Base-by-base conservation (phyloP, 768 basidiomycete species). In the Termitomyces sp. region DNA sequence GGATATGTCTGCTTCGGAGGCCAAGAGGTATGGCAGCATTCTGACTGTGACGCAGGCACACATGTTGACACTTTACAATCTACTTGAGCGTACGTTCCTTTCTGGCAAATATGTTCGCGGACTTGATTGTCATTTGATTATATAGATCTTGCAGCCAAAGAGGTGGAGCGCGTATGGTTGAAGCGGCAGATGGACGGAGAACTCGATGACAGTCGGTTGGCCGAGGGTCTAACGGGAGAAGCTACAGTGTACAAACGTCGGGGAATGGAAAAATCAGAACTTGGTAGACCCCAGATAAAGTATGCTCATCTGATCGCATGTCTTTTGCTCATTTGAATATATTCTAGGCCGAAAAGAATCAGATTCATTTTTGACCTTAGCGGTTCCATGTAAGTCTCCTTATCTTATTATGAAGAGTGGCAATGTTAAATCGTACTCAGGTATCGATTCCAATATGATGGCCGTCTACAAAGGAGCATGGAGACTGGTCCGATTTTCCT, bases 391-490 rank as follows among this genome's bases (percentile, higher is more conserved):
- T 82, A 65, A 45, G 64, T 4, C 14, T 47, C 34, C 32, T 51
- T 17, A 32, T 38, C 20, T 32, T 34, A 3, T 40, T 36, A 5
- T 59, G 7, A 25, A 20, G 29, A 48, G 5, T 14, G 52, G 42
- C 11, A 32, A 42, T 55, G 25, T 45, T 25, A 17, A 63, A n/a
- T 31, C 17, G 43, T 4, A 55, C 57, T 58, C 36, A 86, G 84
- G 83, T 88, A 87, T 68, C 86, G 87, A 5, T 89, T 89, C 76
- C 87, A 89, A 62, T 86, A 87, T 58, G 87, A 89, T 68, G 86
- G 86, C 5, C 83, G 87, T 2, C 67, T 89, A 64, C 78, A 83
- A 64, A 72, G 86, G 60, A 86, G 83, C 68, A 75, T 85, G 73
- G 86, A 89, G 70, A 87, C 87, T 57, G 86, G 86, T 86, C 64